phyloP scores from a whole-genome alignment of 169 alveolate genomes.

The Plasmodium vivax region DNA sequence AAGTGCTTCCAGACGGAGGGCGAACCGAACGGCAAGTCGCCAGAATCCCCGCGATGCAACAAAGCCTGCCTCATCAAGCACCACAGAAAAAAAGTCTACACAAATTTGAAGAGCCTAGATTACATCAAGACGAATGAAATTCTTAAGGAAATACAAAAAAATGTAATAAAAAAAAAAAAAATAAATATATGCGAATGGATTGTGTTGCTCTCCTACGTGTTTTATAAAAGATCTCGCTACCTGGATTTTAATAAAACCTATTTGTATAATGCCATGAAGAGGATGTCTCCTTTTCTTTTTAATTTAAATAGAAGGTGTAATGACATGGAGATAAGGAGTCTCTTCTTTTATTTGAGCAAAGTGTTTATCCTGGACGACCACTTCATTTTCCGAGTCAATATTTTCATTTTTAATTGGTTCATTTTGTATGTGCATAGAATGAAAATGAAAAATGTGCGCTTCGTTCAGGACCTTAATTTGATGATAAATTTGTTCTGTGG shows the following conservation, averaged over 20 bases:
- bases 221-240: conserved; percentile 52
- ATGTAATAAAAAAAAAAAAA: conserved; percentile 7
- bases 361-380: conserved; percentile 25
- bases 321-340: conserved; percentile 11
- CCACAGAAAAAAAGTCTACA: background rate
- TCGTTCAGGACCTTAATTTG: conserved; percentile 35
- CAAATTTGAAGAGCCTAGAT: conserved; percentile 1
- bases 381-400: conserved; percentile 45
- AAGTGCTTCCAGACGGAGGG: background rate
- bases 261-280: conserved; percentile 55
- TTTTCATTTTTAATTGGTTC: conserved; percentile 48
- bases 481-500: conserved; percentile 30
- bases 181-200: conserved; percentile 55
- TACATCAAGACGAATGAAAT: conserved; percentile 5
- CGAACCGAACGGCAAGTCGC: background rate
- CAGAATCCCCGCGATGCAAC: background rate
- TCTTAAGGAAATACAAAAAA: background rate
- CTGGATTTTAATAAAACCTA: conserved; percentile 43
- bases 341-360: conserved; percentile 27
- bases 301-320: conserved; percentile 41
- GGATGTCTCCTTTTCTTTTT: conserved; percentile 23
- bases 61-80: conserved; percentile 28
- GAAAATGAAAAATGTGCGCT: conserved; percentile 24
- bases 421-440: conserved; percentile 42
- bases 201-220: conserved; percentile 19